These are phyloP conservation scores for Larix sibirica DNA, from an alignment of 83 land plant genomes.

Conservation along the genomic window DNA sequence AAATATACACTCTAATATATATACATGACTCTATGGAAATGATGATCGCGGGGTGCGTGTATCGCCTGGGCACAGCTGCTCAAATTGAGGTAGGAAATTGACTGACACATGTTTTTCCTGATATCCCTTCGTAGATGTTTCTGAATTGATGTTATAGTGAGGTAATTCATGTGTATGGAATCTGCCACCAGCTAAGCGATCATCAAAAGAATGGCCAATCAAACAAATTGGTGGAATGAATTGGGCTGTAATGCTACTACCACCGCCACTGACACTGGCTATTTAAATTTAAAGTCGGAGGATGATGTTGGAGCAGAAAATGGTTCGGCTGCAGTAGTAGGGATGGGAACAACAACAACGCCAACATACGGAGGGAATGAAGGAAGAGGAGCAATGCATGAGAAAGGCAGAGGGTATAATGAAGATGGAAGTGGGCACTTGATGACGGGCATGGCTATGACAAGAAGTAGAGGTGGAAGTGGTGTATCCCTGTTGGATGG, in stretches of 20 bases:
- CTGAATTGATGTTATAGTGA: too few relatives aligned
- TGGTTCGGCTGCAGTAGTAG: constrained; percentile 1
- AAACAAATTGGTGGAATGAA: constrained; percentile 12
- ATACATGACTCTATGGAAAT: too few relatives aligned
- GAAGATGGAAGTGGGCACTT: not conserved
- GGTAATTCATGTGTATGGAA: too few relatives aligned
- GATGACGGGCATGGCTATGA: not conserved
- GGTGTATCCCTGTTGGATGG: not conserved
- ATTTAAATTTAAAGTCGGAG: constrained; percentile 1
- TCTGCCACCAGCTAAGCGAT: too few relatives aligned
- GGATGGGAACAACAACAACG: not conserved
- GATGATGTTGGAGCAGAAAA: not conserved
- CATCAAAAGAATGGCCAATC: constrained; percentile 5
- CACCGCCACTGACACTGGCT: not conserved
- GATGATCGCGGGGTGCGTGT: too few relatives aligned
- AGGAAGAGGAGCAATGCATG: not conserved
- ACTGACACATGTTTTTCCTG: too few relatives aligned
- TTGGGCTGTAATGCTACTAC: not conserved
- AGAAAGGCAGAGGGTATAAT: constrained; percentile 2
- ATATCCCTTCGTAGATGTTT: too few relatives aligned
- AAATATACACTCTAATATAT: too few relatives aligned
- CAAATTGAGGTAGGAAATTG: too few relatives aligned
- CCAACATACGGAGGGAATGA: not conserved
- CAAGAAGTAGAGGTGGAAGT: not conserved
- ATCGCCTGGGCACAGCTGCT: too few relatives aligned